Evolutionary conservation across 495 filamentous ascomycete genomes (phyloP).

Genomic region (Hypoxylon fuscum): DNA sequence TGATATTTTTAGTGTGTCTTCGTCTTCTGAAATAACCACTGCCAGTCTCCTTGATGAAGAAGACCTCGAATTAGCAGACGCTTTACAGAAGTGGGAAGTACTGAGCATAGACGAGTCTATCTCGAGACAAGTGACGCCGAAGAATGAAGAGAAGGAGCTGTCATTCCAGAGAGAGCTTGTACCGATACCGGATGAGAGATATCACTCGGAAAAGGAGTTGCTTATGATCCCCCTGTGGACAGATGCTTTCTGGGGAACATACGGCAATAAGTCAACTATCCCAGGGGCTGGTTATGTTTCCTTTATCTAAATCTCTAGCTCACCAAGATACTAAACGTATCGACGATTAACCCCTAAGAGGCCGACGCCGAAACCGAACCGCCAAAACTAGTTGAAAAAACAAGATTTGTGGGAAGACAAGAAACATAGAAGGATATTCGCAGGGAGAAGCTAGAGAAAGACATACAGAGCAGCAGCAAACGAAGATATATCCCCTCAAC

Average conservation of each 20-base stretch:
- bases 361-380: no score
- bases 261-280: conserved; percentile 24
- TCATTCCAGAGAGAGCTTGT: neutral
- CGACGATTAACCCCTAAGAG: no score
- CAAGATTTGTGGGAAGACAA: no score
- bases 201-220: conserved; percentile 1
- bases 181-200: conserved; percentile 3
- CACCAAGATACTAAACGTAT: no score
- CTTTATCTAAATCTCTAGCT: conserved; percentile 7
- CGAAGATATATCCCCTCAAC: no score
- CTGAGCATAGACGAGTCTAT: conserved; percentile 7
- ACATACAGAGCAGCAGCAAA: no score
- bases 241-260: conserved; percentile 21
- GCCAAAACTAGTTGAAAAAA: no score
- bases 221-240: conserved; percentile 23
- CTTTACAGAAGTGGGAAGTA: conserved; percentile 15
- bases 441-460: no score
- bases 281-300: conserved; percentile 10
- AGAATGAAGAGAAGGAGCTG: no score
- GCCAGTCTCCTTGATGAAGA: conserved; percentile 20
- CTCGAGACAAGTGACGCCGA: neutral
- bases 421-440: no score
- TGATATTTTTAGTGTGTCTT: neutral
- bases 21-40: neutral
- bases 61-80: conserved; percentile 1